These are phyloP conservation scores for Vanderwaltozyma tropicalis DNA, from an alignment of 805 yeast species.

Conservation along the genomic window DNA sequence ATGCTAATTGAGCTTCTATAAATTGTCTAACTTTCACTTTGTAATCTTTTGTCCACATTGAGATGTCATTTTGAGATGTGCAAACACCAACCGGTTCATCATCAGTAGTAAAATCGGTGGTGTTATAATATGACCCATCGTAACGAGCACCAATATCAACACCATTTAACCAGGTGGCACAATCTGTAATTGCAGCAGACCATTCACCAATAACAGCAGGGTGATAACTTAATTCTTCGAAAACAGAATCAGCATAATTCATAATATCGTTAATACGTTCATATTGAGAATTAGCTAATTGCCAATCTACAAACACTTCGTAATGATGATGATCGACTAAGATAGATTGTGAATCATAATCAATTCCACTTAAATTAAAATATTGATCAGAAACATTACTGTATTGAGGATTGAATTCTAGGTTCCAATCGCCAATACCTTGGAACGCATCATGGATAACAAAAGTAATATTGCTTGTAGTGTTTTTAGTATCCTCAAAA, in stretches of 20 bases:
- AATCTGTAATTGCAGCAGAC: conserved; percentile 63
- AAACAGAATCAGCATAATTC: conserved; percentile 25
- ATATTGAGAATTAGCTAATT: conserved; percentile 37
- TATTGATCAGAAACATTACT: conserved; percentile 14
- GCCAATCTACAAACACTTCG: conserved; percentile 66
- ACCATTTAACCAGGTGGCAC: conserved; percentile 62
- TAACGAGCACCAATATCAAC: conserved; percentile 57
- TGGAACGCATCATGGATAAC: conserved; percentile 61
- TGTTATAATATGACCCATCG: conserved; percentile 36
- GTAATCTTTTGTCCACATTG: conserved; percentile 34
- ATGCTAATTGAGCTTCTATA: conserved; percentile 51
- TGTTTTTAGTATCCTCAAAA: conserved; percentile 11
- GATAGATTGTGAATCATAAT: conserved; percentile 39
- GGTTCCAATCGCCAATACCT: conserved; percentile 45
- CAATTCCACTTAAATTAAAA: conserved; percentile 28
- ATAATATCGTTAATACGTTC: conserved; percentile 26
- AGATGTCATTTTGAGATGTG: conserved; percentile 13
- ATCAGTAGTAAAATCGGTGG: conserved; percentile 6
- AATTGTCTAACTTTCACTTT: conserved; percentile 39
- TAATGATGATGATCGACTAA: conserved; percentile 85
- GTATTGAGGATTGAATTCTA: conserved; percentile 29
- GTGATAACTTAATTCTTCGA: conserved; percentile 28
- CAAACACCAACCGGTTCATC: conserved; percentile 33
- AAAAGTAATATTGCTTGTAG: conserved; percentile 21
- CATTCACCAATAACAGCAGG: conserved; percentile 60